A percentile compares a stretch with the other conserved stretches of the same genome.
These are phyloP conservation scores for Hyaloscypha bicolor DNA, from an alignment of 495 filamentous ascomycete genomes.

Conservation along the genomic window DNA sequence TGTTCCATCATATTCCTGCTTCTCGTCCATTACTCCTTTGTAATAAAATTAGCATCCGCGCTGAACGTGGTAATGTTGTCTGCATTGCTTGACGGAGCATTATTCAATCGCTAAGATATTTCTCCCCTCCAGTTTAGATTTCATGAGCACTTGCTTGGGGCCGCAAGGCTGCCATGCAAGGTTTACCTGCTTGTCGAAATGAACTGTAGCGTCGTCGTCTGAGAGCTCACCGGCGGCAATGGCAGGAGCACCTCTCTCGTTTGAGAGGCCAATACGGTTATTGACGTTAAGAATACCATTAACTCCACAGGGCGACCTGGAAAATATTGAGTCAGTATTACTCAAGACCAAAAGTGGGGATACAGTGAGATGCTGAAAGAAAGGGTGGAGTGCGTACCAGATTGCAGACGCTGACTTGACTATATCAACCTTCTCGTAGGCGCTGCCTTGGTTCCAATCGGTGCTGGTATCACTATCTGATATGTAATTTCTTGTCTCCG, in stretches of 20 bases:
- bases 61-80: too few species aligned
- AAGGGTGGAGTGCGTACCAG: constrained; percentile 33
- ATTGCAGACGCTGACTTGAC: constrained; percentile 54
- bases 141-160: too few species aligned
- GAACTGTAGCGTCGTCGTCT: constrained; percentile 58
- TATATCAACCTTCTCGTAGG: constrained; percentile 59
- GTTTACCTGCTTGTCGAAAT: constrained; percentile 58
- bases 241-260: constrained; percentile 36
- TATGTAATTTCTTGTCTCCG: constrained; percentile 8
- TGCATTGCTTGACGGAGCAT: too few species aligned
- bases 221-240: constrained; percentile 50
- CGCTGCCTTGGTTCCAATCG: constrained; percentile 42
- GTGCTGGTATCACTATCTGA: constrained; percentile 33
- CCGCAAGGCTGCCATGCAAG: constrained; percentile 45
- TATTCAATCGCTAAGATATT: too few species aligned
- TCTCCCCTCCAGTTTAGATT: too few species aligned
- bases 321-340: too few species aligned
- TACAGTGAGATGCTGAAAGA: too few species aligned
- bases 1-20: too few species aligned
- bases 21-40: too few species aligned
- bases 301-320: constrained; percentile 51
- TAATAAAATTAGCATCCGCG: too few species aligned
- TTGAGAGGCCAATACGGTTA: constrained; percentile 56
- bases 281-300: constrained; percentile 61
- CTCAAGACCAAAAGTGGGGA: too few species aligned